Evolutionary conservation across 306 rosid genomes (phyloP).

Genomic region (Prunus armeniaca): DNA sequence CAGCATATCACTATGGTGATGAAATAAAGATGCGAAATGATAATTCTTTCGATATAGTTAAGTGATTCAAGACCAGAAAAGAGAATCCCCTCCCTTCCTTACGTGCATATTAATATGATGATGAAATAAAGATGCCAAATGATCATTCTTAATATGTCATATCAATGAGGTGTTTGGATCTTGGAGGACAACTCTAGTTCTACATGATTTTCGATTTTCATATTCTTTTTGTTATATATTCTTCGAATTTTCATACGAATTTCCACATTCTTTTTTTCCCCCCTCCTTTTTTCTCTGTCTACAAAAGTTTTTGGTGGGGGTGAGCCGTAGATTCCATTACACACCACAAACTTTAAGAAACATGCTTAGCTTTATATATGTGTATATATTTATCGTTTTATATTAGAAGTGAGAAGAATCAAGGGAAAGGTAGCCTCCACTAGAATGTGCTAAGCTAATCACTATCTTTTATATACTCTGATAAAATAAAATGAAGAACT

Average conservation of each 20-base stretch:
- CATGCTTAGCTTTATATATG: neutral
- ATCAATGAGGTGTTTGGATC: conserved; percentile 40
- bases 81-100: neutral
- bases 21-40: neutral
- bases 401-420: conserved; percentile 26
- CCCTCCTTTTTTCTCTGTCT: neutral
- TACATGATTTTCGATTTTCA: conserved; percentile 23
- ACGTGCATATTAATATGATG: neutral
- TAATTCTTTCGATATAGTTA: neutral
- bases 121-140: neutral
- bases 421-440: conserved; percentile 33
- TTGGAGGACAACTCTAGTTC: conserved; percentile 47
- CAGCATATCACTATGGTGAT: neutral
- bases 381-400: neutral
- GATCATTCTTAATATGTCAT: conserved; percentile 14
- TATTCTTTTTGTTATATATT: neutral
- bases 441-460: conserved; percentile 28
- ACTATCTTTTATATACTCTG: conserved; percentile 6
- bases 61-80: conserved; percentile 4
- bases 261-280: neutral
- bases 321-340: conserved; percentile 18
- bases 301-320: conserved; percentile 28
- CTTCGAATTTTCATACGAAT: too few relatives aligned
- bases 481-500: neutral
- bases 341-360: conserved; percentile 25